Conservation (phyloP, 1,284 basidiomycete genomes). For the Cystobasidium pallidum region DNA sequence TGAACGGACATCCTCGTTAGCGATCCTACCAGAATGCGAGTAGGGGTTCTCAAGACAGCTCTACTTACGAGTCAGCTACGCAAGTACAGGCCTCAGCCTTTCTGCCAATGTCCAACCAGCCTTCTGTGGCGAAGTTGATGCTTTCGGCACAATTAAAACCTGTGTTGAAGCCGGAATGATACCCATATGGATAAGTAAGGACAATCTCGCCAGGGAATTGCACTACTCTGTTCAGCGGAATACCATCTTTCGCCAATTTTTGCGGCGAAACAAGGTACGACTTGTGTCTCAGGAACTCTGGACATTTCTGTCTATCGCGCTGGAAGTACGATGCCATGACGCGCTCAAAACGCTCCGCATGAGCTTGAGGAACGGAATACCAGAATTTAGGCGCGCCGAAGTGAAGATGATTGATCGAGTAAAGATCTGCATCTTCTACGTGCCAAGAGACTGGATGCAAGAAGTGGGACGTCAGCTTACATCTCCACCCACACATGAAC, state of each 20-base stretch:
- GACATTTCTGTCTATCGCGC: conserved; percentile 77
- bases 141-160: conserved; percentile 98
- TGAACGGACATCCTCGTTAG: conserved; percentile 54
- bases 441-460: conserved; percentile 79
- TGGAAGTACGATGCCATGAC: conserved; percentile 74
- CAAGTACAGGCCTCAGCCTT: conserved; percentile 81
- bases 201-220: conserved; percentile 93
- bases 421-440: conserved; percentile 84
- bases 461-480: too few species aligned
- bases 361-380: conserved; percentile 91
- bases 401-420: conserved; percentile 98
- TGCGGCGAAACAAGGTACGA: conserved; percentile 91
- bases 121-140: conserved; percentile 95
- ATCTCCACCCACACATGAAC: too few species aligned
- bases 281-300: conserved; percentile 95
- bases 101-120: conserved; percentile 87
- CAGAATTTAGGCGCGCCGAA: conserved; percentile 95
- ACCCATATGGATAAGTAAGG: conserved; percentile 77
- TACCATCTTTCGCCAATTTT: conserved; percentile 75
- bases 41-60: too few species aligned
- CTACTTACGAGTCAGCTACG: conserved; percentile 73
- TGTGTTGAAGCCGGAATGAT: conserved; percentile 81
- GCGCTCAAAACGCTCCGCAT: conserved; percentile 64
- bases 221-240: conserved; percentile 82
- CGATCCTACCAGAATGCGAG: too few species aligned